Percentiles rank a stretch among this genome's conserved stretches.
phyloP scores from a whole-genome alignment of 2,329 filamentous ascomycete genomes.

The Hymenoscyphus fraxineus region DNA sequence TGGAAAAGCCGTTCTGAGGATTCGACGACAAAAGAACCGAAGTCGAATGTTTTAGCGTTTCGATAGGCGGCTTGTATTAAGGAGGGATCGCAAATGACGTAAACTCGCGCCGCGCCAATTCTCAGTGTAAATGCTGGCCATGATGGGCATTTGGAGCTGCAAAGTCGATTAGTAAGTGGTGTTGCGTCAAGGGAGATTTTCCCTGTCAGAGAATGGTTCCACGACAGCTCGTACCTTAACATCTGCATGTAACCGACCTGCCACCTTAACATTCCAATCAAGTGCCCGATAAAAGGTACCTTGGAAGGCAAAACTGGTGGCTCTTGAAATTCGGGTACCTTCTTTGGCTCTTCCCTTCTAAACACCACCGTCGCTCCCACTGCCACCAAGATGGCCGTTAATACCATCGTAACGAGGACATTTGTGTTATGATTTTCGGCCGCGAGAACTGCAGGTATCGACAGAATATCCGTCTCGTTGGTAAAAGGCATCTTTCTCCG shows the following conservation, averaged over 20 bases:
- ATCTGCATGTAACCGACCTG: slow-evolving; percentile 38
- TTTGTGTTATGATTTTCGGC: slow-evolving; percentile 3
- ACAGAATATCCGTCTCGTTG: slow-evolving; percentile 5
- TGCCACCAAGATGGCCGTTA: neutral
- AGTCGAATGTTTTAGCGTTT: slow-evolving; percentile 39
- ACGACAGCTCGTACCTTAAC: slow-evolving; percentile 36
- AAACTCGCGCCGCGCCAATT: slow-evolving; percentile 43
- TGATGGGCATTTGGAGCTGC: slow-evolving; percentile 25
- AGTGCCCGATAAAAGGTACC: slow-evolving; percentile 45
- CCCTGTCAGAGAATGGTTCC: neutral
- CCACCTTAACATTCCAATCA: slow-evolving; percentile 41
- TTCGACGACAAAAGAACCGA: slow-evolving; percentile 41
- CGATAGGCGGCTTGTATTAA: slow-evolving; percentile 41
- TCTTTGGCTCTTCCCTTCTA: slow-evolving; percentile 12
- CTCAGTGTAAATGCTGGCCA: slow-evolving; percentile 42
- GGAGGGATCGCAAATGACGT: slow-evolving; percentile 42
- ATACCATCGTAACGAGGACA: neutral
- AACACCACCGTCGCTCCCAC: slow-evolving; percentile 4
- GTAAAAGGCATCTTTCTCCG: neutral
- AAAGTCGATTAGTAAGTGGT: neutral
- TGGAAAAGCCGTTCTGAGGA: slow-evolving; percentile 39
- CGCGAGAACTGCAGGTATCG: slow-evolving; percentile 1
- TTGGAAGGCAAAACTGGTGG: slow-evolving; percentile 40
- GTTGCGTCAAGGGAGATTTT: neutral
- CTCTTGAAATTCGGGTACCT: slow-evolving; percentile 31